Evolutionary conservation across 257 asterid genomes (phyloP), one percentile per base, ranked within the genome.

Genomic region (Forsythia viridissima): DNA sequence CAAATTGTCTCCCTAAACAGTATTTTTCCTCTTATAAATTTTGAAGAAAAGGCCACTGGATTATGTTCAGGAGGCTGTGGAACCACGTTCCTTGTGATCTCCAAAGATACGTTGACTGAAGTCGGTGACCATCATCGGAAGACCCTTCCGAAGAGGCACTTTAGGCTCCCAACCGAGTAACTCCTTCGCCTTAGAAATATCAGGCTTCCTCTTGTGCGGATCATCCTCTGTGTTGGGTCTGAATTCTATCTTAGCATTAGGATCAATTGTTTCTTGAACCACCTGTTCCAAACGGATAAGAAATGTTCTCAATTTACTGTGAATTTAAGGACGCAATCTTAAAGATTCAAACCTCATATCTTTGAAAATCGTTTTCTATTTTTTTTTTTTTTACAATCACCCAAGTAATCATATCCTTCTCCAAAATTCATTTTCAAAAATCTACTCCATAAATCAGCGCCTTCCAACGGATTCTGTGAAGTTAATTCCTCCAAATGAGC

Each of bases 181-280:
- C 16, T 94, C 97, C 80, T 92, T 94, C 2, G 98, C 98, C 89
- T 84, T 94, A 43, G 93, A 57, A 78, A 94, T 94, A 72, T 94
- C 98, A 0, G 98, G 98, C 79, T 94, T 92, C 70, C 98, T 91
- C 94, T 90, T 94, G 95, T 94, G 98, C 0, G 98, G 98, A 55
- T 94, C 98, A 72, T 94, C 98, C 80, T 93, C 98, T 2, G 98
- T 92, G 93, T 94, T 94, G 5, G 97, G 94, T 82, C 85, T 89
- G 92, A 90, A 91, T 48, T 88, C 98, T 36, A 94, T 93, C 85
- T 86, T 86, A 0, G 98, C 98, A 76, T 92, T 89, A 38, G 97
- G 93, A 80, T 94, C 98, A 15, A 92, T 92, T n/a, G 96, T 90
- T 81, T 94, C 98, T 83, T 93, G 97, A 42, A 94, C 98, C 68